A percentile compares a stretch with the other conserved stretches of the same genome.
phyloP scores from a whole-genome alignment of 2,329 filamentous ascomycete species.

The Nigrospora osmanthi region DNA sequence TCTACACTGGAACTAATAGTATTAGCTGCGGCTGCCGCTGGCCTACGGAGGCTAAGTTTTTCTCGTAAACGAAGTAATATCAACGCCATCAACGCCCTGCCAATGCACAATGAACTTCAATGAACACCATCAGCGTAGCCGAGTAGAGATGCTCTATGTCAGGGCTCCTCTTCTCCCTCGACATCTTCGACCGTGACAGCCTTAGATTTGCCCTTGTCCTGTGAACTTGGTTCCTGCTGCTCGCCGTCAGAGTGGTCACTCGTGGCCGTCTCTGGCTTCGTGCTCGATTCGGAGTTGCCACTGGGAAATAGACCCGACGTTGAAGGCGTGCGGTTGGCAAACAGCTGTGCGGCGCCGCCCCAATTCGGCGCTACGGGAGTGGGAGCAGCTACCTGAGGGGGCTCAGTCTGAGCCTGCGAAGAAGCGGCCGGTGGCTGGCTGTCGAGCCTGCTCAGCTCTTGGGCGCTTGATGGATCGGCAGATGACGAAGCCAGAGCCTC shows the following conservation, averaged over 20 bases:
- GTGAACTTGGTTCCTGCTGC: slow-evolving; percentile 5
- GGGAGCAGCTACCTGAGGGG: slow-evolving; percentile 34
- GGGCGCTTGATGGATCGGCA: too few species aligned
- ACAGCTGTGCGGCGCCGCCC: slow-evolving; percentile 42
- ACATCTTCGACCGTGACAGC: slow-evolving; percentile 21
- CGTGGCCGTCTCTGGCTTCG: slow-evolving; percentile 4
- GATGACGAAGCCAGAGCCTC: too few species aligned
- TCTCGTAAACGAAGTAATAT: too few species aligned
- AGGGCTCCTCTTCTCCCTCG: slow-evolving; percentile 7
- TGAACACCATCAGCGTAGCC: not conserved
- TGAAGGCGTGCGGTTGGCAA: slow-evolving; percentile 21
- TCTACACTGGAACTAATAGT: too few species aligned
- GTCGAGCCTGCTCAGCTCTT: too few species aligned
- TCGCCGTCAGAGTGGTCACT: slow-evolving; percentile 9
- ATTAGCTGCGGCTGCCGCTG: too few species aligned
- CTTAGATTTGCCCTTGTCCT: slow-evolving; percentile 15
- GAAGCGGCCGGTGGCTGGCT: too few species aligned
- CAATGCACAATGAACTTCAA: not conserved
- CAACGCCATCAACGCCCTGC: slow-evolving; percentile 1
- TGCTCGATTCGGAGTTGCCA: slow-evolving; percentile 3
- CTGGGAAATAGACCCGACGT: slow-evolving; percentile 6
- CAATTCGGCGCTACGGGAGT: slow-evolving; percentile 41
- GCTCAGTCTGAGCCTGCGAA: slow-evolving; percentile 10
- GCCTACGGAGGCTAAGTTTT: too few species aligned
- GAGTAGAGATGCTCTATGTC: slow-evolving; percentile 25